A percentile compares a stretch with the other conserved stretches of the same genome.
These are phyloP conservation scores for slime mould (Dictyostelium discoideum) DNA, from an alignment of 78 protist genomes.

Conservation along the genomic window DNA sequence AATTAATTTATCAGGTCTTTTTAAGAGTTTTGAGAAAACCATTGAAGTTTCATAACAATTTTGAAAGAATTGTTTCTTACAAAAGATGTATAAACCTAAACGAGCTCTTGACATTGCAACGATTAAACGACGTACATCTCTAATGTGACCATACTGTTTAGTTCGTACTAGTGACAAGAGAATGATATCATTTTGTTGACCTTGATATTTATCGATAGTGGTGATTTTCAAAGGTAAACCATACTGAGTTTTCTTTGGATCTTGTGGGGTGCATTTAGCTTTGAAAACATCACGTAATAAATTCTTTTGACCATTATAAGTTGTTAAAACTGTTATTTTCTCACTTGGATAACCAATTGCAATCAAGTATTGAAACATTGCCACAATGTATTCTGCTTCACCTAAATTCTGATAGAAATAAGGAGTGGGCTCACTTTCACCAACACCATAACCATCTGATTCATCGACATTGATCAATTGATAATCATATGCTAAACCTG, in stretches of 20 bases:
- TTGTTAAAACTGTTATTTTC: slow-evolving; percentile 92
- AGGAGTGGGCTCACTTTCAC: slow-evolving; percentile 90
- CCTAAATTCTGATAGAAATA: slow-evolving; percentile 95
- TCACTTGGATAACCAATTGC: slow-evolving; percentile 91
- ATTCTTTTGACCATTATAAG: slow-evolving; percentile 97
- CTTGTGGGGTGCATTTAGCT: slow-evolving; percentile 36
- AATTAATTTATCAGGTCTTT: slow-evolving; percentile 61
- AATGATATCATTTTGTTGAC: slow-evolving; percentile 96
- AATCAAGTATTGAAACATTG: slow-evolving; percentile 96
- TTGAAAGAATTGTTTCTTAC: slow-evolving; percentile 84
- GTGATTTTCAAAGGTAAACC: slow-evolving; percentile 90
- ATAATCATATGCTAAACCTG: slow-evolving; percentile 87
- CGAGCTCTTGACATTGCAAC: slow-evolving; percentile 98
- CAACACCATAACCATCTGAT: slow-evolving; percentile 78
- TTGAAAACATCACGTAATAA: slow-evolving; percentile 80
- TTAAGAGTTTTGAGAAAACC: slow-evolving; percentile 34
- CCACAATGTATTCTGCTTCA: slow-evolving; percentile 97
- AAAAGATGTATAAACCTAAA: slow-evolving; percentile 96
- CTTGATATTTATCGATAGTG: slow-evolving; percentile 97
- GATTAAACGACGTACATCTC: slow-evolving; percentile 90
- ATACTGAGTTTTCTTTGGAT: background rate
- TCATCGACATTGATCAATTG: slow-evolving; percentile 95
- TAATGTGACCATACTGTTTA: slow-evolving; percentile 90
- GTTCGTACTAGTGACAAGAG: slow-evolving; percentile 98
- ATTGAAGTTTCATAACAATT: slow-evolving; percentile 85